These are phyloP conservation scores for Dactylellina cionopaga DNA, from an alignment of 2,329 filamentous ascomycete genomes.

Conservation along the genomic window DNA sequence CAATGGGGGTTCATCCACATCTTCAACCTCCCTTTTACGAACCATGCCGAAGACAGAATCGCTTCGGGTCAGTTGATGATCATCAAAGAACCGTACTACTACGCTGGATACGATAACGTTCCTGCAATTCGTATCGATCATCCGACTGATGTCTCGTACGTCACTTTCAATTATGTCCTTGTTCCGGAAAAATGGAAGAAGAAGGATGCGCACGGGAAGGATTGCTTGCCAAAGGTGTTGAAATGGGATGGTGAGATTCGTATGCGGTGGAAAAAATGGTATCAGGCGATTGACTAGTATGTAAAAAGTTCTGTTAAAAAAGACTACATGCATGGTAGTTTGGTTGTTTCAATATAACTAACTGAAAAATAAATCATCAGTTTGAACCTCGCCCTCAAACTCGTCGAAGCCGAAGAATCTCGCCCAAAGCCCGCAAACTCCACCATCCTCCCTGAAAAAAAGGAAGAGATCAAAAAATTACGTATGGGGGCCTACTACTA, in stretches of 20 bases:
- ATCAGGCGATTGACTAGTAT: slow-evolving; percentile 41
- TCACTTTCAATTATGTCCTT: slow-evolving; percentile 28
- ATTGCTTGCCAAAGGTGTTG: slow-evolving; percentile 14
- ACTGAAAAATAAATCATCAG: not conserved
- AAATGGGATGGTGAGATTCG: slow-evolving; percentile 41
- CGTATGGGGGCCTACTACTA: slow-evolving; percentile 22
- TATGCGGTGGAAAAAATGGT: slow-evolving; percentile 43
- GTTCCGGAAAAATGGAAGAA: slow-evolving; percentile 30
- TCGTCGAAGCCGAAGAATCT: not conserved
- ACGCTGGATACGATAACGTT: slow-evolving; percentile 16
- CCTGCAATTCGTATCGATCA: slow-evolving; percentile 40
- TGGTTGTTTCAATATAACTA: not conserved
- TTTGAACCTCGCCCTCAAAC: not conserved
- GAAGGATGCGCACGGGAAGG: slow-evolving; percentile 20
- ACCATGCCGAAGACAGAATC: slow-evolving; percentile 28
- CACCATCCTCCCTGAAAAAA: not conserved
- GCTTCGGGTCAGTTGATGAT: slow-evolving; percentile 30
- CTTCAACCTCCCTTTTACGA: slow-evolving; percentile 28
- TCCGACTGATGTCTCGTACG: slow-evolving; percentile 27
- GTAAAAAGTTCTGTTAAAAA: too few species aligned
- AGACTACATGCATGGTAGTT: not conserved
- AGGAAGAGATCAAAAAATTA: not conserved
- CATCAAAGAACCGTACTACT: slow-evolving; percentile 43
- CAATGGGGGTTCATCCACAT: slow-evolving; percentile 36
- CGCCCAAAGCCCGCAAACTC: not conserved